Evolutionary conservation across 2,329 filamentous ascomycete species (phyloP), one percentile per base, ranked within the genome.

Genomic region (Fusarium clavum): DNA sequence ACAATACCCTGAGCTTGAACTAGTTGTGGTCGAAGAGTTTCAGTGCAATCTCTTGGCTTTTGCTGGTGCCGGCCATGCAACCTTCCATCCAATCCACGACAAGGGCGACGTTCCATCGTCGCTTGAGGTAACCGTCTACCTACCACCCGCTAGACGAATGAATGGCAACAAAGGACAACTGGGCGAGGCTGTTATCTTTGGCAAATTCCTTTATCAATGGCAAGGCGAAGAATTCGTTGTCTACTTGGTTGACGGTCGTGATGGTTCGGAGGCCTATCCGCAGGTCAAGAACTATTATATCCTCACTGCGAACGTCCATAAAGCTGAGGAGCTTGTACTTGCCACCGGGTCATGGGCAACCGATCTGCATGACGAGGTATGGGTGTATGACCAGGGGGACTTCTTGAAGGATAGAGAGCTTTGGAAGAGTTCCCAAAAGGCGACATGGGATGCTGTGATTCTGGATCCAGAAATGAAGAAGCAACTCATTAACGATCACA

Each of bases 171-270:
- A 57, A 30, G 54, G 54, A 29, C 32, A 51, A 18, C n/a, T 57
- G 11, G 54, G n/a, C 14, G 54, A 49, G 25, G n/a, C n/a, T 13
- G 25, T 49, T 20, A 30, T 57, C n/a, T 57, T 57, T 10, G 44
- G 54, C 25, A 57, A 57, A n/a, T 57, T 57, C 20, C n/a, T 57
- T 8, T 57, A 57, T 7, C 44, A 41, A 9, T 57, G 54, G 54
- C 16, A 57, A n/a, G n/a, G 14, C 3, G 32, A 57, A 4, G 54
- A 57, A 24, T 57, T 57, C 3, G n/a, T 57, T 4, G 8, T 57
- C 14, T 57, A 57, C 13, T 20, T 57, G n/a, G 25, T 30, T 11
- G 54, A 57, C n/a, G 44, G 54, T n/a, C 54, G 54, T 22, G 54
- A 57, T 29, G 54, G 54, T 5, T 14, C n/a, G 4, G 44, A 57